Conservation (phyloP, 768 basidiomycete species). For the Piloderma croceum region DNA sequence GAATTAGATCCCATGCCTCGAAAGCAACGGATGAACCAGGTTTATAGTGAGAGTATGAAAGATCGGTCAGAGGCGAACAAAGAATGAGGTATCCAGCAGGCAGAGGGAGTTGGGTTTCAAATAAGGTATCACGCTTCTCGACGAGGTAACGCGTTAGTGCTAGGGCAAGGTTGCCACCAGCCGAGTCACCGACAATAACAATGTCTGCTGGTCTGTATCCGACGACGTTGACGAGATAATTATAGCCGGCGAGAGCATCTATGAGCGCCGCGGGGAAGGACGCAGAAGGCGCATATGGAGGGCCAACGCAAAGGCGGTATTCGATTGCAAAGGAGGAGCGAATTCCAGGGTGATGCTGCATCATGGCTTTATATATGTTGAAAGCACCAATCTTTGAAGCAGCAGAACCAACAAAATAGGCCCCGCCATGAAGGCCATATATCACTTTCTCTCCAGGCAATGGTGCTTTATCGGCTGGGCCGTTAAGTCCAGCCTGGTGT, state of each 20-base stretch:
- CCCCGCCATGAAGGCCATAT: conserved; percentile 28
- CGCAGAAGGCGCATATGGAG: conserved; percentile 24
- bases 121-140: conserved; percentile 3
- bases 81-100: conserved; percentile 15
- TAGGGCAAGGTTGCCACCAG: conserved; percentile 47
- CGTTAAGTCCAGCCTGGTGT: conserved; percentile 13
- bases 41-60: conserved; percentile 8
- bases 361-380: conserved; percentile 16
- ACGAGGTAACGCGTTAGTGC: conserved; percentile 34
- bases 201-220: conserved; percentile 39
- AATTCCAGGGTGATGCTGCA: conserved; percentile 12
- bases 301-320: conserved; percentile 38
- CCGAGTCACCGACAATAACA: conserved; percentile 47
- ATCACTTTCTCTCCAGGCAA: conserved; percentile 28
- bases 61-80: conserved; percentile 13
- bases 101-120: conserved; percentile 1
- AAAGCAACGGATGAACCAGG: conserved; percentile 11
- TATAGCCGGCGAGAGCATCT: conserved; percentile 46
- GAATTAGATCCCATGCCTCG: conserved; percentile 2
- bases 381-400: conserved; percentile 21
- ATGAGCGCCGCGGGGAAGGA: conserved; percentile 51
- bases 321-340: conserved; percentile 36
- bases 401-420: conserved; percentile 21
- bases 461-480: conserved; percentile 16
- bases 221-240: conserved; percentile 40